Percentiles rank a stretch among this genome's conserved stretches.
Evolutionary conservation across 2,329 filamentous ascomycete genomes (phyloP).

Genomic region (Trichoderma oligosporum): DNA sequence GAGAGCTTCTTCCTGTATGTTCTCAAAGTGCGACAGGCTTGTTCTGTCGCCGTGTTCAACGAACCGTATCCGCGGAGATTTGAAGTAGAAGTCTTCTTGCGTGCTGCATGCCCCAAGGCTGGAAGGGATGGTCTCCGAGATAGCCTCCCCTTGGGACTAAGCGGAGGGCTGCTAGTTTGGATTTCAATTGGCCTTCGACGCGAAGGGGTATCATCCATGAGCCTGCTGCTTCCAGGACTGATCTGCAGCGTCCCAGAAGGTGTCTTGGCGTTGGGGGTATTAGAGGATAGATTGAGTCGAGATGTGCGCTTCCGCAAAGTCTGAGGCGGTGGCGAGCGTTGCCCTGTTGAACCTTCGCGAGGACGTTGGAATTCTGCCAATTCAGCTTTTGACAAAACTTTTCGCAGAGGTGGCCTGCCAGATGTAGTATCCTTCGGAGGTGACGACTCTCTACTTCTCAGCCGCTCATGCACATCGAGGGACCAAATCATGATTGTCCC

Average conservation of each 20-base stretch:
- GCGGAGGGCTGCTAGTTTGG: constrained; percentile 46
- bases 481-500: constrained; percentile 81
- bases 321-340: constrained; percentile 54
- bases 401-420: constrained; percentile 70
- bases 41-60: constrained; percentile 61
- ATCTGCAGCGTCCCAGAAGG: constrained; percentile 39
- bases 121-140: constrained; percentile 54
- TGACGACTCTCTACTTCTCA: constrained; percentile 50
- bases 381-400: constrained; percentile 82
- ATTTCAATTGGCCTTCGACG: constrained; percentile 44
- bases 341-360: constrained; percentile 39
- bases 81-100: constrained; percentile 47
- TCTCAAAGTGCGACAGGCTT: constrained; percentile 58
- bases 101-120: constrained; percentile 41
- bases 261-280: constrained; percentile 35
- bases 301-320: constrained; percentile 54
- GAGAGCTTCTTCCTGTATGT: constrained; percentile 61
- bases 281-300: constrained; percentile 42
- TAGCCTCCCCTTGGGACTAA: constrained; percentile 47
- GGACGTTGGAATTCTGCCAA: constrained; percentile 71
- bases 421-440: constrained; percentile 51
- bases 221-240: constrained; percentile 39
- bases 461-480: constrained; percentile 48
- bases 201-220: constrained; percentile 46
- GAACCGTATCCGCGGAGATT: constrained; percentile 52